Base-by-base conservation (phyloP, 1,284 basidiomycete species). In the Heterobasidion occidentale region DNA sequence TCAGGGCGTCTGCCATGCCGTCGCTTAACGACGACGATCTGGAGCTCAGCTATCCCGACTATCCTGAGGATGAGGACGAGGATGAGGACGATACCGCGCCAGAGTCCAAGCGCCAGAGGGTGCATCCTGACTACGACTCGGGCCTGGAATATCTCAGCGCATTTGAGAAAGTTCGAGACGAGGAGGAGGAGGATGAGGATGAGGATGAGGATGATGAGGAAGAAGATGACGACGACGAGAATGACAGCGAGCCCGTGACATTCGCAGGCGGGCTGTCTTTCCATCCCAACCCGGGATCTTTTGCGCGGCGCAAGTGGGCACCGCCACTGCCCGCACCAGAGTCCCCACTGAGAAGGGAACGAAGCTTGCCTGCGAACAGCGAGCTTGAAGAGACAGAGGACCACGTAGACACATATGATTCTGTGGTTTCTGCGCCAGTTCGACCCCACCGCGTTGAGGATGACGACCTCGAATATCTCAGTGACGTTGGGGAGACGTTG, bases 231-330 rank as follows among this genome's bases (percentile, higher is more conserved):
- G 38, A 44, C n/a, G 50, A 36, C 9, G 50, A 38, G 35, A n/a
- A 17, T 35, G 33, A 51, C 20, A n/a, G 35, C 27, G 50, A 42
- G n/a, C 38, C 38, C n/a, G 15, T 51, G 8, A 36, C 19, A 33
- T 17, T 12, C 35, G 27, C n/a, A 35, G 50, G 50, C 34, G 50
- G 50, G 27, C 36, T 51, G 27, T 51, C 36, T 20, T 51, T 56
- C 62, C 69, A 60, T 63, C 69, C 62, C 62, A 70, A 61, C 65
- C 65, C 61, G 56, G 66, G 60, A 54, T 67, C 61, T 62, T 67
- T 65, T 58, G 65, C 74, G 59, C 71, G 72, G 38, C 71, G 74
- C 53, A 72, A 69, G 42, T 72, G 71, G 71, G 69, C 64, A 45
- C 65, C 63, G 46, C 61, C 55, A 19, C 60, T 54, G 75, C 63